These are phyloP conservation scores for Cetraspora pellucida DNA, from an alignment of 192 early-diverging fungal species.

Conservation along the genomic window DNA sequence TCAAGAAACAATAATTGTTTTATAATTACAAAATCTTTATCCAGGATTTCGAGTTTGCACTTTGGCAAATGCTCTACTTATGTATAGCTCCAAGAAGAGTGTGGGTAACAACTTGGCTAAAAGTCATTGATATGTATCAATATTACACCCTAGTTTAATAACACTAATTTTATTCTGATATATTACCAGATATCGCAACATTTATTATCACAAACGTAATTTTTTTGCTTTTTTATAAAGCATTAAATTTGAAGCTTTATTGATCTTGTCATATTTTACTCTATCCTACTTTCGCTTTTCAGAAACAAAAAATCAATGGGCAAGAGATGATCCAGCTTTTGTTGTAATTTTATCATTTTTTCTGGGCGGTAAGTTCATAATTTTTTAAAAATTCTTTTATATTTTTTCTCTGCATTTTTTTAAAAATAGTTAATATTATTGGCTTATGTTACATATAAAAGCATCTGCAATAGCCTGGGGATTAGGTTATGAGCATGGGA, in stretches of 20 bases:
- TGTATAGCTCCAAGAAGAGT: constrained; percentile 80
- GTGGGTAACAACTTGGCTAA: constrained; percentile 48
- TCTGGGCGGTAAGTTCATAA: constrained; percentile 65
- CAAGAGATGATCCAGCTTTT: constrained; percentile 96
- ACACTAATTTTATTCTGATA: not conserved
- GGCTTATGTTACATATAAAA: constrained; percentile 33
- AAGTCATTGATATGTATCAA: no score
- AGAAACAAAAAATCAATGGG: constrained; percentile 99
- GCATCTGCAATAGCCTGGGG: constrained; percentile 84
- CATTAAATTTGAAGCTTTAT: no score
- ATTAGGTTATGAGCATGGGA: constrained; percentile 69
- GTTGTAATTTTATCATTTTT: constrained; percentile 71
- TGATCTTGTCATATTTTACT: not conserved
- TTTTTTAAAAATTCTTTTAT: not conserved
- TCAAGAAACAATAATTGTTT: no score
- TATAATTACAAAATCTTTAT: not conserved
- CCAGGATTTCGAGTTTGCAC: constrained; percentile 62
- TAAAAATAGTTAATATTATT: not conserved
- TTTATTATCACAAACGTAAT: constrained; percentile 95
- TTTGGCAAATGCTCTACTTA: constrained; percentile 89
- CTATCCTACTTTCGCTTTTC: constrained; percentile 1
- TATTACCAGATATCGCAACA: constrained; percentile 80
- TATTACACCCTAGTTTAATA: not conserved
- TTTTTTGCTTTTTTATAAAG: not conserved
- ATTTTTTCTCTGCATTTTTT: not conserved